phyloP scores from a whole-genome alignment of 106 monocot species.

The Xerophyta viscosa region DNA sequence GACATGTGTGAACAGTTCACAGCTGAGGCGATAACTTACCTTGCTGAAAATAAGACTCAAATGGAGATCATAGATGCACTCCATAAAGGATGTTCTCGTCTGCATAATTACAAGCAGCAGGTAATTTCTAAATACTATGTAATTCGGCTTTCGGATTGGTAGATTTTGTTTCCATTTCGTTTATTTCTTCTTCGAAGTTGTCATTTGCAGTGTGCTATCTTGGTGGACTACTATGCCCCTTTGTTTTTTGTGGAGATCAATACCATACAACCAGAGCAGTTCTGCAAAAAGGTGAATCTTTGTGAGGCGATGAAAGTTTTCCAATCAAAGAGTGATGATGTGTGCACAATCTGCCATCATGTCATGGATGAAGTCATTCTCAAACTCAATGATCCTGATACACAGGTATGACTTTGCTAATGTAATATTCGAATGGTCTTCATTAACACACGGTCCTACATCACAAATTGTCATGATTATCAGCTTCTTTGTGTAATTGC shows the following conservation, averaged over 20 bases:
- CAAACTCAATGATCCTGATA: conserved; percentile 51
- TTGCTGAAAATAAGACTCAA: conserved; percentile 49
- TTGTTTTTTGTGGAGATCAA: conserved; percentile 37
- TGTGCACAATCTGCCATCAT: conserved; percentile 38
- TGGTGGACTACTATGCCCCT: conserved; percentile 56
- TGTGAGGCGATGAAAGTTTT: conserved; percentile 19
- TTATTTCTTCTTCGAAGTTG: background rate
- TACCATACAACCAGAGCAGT: conserved; percentile 29
- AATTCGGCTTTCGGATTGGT: background rate
- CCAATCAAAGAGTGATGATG: conserved; percentile 18
- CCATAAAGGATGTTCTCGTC: conserved; percentile 40
- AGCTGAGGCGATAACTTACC: conserved; percentile 31
- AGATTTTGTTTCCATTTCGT: background rate
- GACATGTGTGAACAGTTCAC: conserved; percentile 51
- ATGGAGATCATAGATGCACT: conserved; percentile 39
- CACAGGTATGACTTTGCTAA: conserved; percentile 22
- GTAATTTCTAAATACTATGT: conserved; percentile 16
- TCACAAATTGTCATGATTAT: too few relatives aligned
- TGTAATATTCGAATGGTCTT: background rate
- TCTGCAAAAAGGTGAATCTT: conserved; percentile 44
- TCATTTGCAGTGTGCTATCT: conserved; percentile 30
- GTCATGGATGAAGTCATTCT: conserved; percentile 28
- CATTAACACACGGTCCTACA: background rate
- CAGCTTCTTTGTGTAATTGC: too few relatives aligned
- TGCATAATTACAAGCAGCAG: conserved; percentile 38